Conservation (phyloP, 768 basidiomycete species). For the Suillus americanus region DNA sequence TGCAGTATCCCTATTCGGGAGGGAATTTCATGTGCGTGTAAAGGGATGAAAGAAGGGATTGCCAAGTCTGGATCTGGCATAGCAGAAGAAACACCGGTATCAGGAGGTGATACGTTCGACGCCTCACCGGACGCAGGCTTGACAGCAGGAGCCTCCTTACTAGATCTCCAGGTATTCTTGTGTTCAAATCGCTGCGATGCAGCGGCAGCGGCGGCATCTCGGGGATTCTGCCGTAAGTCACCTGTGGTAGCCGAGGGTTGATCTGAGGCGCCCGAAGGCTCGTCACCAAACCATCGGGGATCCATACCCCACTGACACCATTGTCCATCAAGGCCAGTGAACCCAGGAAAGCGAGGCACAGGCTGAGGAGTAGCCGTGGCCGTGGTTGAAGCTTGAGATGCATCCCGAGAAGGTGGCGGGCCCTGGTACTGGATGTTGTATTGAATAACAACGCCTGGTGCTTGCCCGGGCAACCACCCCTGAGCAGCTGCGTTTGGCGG, state of each 20-base stretch:
- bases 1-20: background rate
- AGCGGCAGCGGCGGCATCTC: conserved; percentile 65
- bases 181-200: conserved; percentile 52
- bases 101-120: background rate
- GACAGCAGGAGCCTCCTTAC: background rate
- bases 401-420: conserved; percentile 16
- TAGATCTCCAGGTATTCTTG: background rate
- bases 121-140: background rate
- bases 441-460: conserved; percentile 55
- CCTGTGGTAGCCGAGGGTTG: conserved; percentile 1
- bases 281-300: conserved; percentile 26
- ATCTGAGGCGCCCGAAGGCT: background rate
- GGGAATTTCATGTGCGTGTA: conserved; percentile 1
- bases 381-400: conserved; percentile 19
- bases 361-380: conserved; percentile 37
- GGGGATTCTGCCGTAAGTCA: conserved; percentile 29
- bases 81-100: background rate
- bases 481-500: conserved; percentile 33
- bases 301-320: conserved; percentile 65
- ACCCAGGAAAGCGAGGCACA: conserved; percentile 59
- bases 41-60: conserved; percentile 1
- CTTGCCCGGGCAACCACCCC: conserved; percentile 35
- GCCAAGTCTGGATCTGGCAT: background rate
- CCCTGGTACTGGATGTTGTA: conserved; percentile 64
- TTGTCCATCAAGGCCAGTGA: conserved; percentile 60